A percentile compares a stretch with the other conserved stretches of the same genome.
Evolutionary conservation across 495 filamentous ascomycete species (phyloP).

Genomic region (Penicillium goetzii): DNA sequence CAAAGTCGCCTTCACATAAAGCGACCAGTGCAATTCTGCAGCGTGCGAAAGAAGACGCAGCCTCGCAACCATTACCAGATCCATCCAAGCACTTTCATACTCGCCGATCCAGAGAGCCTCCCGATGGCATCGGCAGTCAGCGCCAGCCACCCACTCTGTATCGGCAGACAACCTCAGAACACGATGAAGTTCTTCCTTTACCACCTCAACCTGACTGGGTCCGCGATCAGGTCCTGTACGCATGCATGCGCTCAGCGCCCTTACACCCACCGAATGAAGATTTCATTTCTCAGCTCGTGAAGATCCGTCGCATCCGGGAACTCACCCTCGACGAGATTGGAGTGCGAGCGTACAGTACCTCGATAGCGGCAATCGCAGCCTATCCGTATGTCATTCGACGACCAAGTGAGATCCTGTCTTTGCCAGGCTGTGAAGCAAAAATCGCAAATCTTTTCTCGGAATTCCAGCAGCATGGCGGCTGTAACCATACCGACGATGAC

Average conservation of each 20-base stretch:
- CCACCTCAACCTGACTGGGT: conserved; percentile 74
- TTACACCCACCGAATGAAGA: conserved; percentile 68
- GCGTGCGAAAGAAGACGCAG: conserved; percentile 56
- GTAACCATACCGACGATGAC: conserved; percentile 38
- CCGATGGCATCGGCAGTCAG: conserved; percentile 21
- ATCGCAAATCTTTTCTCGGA: conserved; percentile 79
- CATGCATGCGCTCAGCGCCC: conserved; percentile 81
- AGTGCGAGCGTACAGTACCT: conserved; percentile 83
- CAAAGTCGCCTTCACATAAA: conserved; percentile 12
- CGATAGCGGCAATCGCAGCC: conserved; percentile 80
- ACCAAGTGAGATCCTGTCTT: conserved; percentile 62
- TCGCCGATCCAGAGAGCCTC: conserved; percentile 26
- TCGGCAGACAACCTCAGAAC: conserved; percentile 72
- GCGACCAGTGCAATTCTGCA: conserved; percentile 47
- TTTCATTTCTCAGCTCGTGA: conserved; percentile 77
- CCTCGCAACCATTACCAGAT: conserved; percentile 25
- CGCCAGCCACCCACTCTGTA: conserved; percentile 52
- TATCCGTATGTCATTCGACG: conserved; percentile 69
- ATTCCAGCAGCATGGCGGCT: conserved; percentile 55
- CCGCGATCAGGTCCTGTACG: conserved; percentile 64
- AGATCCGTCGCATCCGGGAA: conserved; percentile 70
- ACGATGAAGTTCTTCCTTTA: conserved; percentile 57
- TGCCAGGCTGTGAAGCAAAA: conserved; percentile 84
- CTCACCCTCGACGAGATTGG: conserved; percentile 77
- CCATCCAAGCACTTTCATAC: conserved; percentile 13